Conservation (phyloP, 306 rosid species). For the Rosa lucieae region DNA sequence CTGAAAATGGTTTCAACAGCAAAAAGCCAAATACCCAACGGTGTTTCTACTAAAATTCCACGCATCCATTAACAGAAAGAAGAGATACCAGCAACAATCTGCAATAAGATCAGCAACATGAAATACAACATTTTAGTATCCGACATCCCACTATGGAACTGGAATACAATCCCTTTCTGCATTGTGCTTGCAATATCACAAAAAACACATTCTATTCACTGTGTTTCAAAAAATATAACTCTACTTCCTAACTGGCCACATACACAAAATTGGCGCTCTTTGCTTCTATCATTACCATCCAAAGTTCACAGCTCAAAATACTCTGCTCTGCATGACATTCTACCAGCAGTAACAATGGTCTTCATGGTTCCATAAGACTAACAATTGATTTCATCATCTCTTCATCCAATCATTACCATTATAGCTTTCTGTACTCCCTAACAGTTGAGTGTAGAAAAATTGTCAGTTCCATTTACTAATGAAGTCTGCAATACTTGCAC, state of each 20-base stretch:
- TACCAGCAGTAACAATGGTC: slow-evolving; percentile 19
- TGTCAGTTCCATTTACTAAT: not conserved
- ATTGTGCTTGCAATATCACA: slow-evolving; percentile 6
- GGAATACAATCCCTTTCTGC: slow-evolving; percentile 1
- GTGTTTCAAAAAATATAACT: slow-evolving; percentile 14
- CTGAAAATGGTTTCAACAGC: not conserved
- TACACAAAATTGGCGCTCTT: slow-evolving; percentile 30
- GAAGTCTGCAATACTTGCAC: not conserved
- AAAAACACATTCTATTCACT: slow-evolving; percentile 12
- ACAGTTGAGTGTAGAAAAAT: not conserved
- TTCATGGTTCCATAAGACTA: slow-evolving; percentile 9
- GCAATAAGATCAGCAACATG: not conserved
- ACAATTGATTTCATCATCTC: slow-evolving; percentile 8
- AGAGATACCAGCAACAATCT: not conserved
- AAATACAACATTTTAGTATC: not conserved
- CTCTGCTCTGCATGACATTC: slow-evolving; percentile 9
- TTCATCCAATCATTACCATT: slow-evolving; percentile 21
- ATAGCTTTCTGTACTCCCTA: slow-evolving; percentile 16
- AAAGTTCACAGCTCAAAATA: slow-evolving; percentile 2
- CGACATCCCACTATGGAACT: not conserved
- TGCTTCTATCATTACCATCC: not conserved
- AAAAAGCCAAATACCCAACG: not conserved
- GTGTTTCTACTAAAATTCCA: not conserved
- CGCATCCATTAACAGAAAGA: not conserved
- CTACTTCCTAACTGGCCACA: slow-evolving; percentile 24